Base-by-base conservation (phyloP, 2,329 filamentous ascomycete genomes). In the Penicillium glabrum region DNA sequence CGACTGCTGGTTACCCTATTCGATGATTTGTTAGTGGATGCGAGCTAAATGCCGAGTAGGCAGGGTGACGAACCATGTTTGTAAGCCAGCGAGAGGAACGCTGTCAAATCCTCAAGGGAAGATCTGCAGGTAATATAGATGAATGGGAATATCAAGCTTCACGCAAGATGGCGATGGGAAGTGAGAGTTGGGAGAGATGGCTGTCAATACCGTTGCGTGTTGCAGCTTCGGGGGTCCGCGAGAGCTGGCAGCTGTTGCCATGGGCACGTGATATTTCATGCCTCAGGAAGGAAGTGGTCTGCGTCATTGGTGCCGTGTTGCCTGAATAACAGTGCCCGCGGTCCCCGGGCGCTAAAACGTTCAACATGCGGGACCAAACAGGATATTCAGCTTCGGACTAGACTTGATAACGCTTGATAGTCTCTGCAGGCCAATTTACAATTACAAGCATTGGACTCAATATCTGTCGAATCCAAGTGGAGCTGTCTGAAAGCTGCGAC, bases 1-100 rank as follows among this genome's bases (percentile, higher is more conserved):
- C 75, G 93, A 96, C 77, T 96, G 82, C 71, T 80, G 77, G 70
- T 82, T 80, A 70, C 78, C 78, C 78, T 79, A 51, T 66, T 57
- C 35, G 33, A 55, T 52, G 47, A 54, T 41, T 37, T 59, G 66
- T 72, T 57, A 73, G 67, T 23, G 19, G 49, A 44, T 49, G n/a
- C n/a, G 50, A 45, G 50, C 51, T 52, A 51, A 48, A 31, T 47
- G 49, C 37, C 46, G 46, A 54, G 33, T 51, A 56, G 51, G 58
- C 59, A 54, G 53, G 53, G 59, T 45, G 37, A 68, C 72, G 46
- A 63, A 75, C 73, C 72, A 75, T 75, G 62, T 67, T 70, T 68
- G 63, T 64, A 56, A 65, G 61, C 60, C 63, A 61, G 55, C 45
- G 49, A 60, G 46, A 64, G 50, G 47, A 57, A 54, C 49, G 56